Conservation (phyloP, 1,284 basidiomycete species). For the Cryptococcus floricola region DNA sequence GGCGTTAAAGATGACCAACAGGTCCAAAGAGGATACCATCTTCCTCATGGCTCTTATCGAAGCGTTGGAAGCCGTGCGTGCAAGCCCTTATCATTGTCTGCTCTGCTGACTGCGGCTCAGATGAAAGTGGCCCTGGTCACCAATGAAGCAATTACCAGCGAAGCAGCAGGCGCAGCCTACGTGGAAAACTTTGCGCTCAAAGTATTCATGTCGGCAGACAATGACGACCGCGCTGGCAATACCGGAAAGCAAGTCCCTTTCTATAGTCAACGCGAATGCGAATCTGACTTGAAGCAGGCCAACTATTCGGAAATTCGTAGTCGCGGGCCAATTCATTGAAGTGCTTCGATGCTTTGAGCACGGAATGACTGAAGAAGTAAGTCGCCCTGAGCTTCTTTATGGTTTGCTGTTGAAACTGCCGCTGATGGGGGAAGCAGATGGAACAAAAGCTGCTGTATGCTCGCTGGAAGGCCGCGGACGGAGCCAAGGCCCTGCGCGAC, state of each 20-base stretch:
- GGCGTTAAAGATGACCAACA: slow-evolving; percentile 67
- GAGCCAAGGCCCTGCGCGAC: slow-evolving; percentile 47
- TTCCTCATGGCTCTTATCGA: slow-evolving; percentile 73
- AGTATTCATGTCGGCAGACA: slow-evolving; percentile 84
- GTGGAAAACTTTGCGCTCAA: slow-evolving; percentile 90
- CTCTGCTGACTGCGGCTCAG: slow-evolving; percentile 22
- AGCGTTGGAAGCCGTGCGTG: slow-evolving; percentile 62
- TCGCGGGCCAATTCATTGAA: slow-evolving; percentile 49
- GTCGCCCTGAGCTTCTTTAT: slow-evolving; percentile 5
- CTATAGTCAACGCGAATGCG: background rate
- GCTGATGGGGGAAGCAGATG: slow-evolving; percentile 30
- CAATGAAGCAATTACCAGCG: slow-evolving; percentile 78
- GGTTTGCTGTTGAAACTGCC: slow-evolving; percentile 7
- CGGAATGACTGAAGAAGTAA: slow-evolving; percentile 47
- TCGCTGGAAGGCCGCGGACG: slow-evolving; percentile 49
- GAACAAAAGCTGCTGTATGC: slow-evolving; percentile 50
- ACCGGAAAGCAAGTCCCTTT: slow-evolving; percentile 60
- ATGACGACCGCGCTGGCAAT: slow-evolving; percentile 74
- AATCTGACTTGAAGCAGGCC: slow-evolving; percentile 23
- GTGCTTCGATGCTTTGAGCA: slow-evolving; percentile 46
- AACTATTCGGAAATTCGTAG: slow-evolving; percentile 47
- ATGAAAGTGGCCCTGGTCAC: slow-evolving; percentile 71
- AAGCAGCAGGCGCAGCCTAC: slow-evolving; percentile 77
- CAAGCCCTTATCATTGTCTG: slow-evolving; percentile 15
- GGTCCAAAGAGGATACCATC: slow-evolving; percentile 61